Conservation (phyloP, 768 basidiomycete species). For the Hericium coralloides region DNA sequence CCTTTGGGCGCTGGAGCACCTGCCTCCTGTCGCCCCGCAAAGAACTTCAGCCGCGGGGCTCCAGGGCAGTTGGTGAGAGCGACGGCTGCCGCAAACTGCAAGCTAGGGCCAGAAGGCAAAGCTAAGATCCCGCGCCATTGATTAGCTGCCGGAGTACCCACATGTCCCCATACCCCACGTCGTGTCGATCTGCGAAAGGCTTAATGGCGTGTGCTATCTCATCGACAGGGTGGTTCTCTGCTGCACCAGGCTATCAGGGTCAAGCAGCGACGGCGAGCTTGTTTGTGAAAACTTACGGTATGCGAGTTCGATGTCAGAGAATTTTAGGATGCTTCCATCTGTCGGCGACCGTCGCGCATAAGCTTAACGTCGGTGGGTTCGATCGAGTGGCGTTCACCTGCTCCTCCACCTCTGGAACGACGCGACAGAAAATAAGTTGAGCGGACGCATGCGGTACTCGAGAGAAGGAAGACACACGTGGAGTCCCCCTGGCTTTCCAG, state of each 20-base stretch:
- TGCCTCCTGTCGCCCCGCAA: conserved; percentile 26
- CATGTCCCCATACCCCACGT: conserved; percentile 9
- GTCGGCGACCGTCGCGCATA: neutral
- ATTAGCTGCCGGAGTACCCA: neutral
- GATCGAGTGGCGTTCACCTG: neutral
- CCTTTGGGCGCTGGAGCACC: conserved; percentile 21
- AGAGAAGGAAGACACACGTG: neutral
- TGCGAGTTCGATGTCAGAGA: conserved; percentile 8
- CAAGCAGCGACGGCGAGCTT: neutral
- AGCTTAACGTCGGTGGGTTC: neutral
- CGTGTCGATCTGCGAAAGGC: conserved; percentile 9
- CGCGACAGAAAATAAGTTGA: neutral
- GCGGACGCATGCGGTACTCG: neutral
- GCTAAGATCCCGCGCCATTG: neutral
- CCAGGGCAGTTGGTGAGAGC: conserved; percentile 31
- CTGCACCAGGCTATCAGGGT: neutral
- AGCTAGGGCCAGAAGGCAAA: conserved; percentile 14
- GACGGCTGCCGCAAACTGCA: conserved; percentile 28
- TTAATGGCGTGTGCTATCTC: neutral
- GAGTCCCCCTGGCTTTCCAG: neutral
- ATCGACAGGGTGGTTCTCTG: neutral
- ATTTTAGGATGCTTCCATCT: conserved; percentile 17
- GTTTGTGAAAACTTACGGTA: conserved; percentile 1
- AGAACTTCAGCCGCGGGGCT: conserved; percentile 29
- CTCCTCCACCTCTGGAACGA: neutral